A percentile compares a stretch with the other conserved stretches of the same genome.
phyloP scores from a whole-genome alignment of 129 eudicot genomes.

The sunflower (Helianthus annuus) region DNA sequence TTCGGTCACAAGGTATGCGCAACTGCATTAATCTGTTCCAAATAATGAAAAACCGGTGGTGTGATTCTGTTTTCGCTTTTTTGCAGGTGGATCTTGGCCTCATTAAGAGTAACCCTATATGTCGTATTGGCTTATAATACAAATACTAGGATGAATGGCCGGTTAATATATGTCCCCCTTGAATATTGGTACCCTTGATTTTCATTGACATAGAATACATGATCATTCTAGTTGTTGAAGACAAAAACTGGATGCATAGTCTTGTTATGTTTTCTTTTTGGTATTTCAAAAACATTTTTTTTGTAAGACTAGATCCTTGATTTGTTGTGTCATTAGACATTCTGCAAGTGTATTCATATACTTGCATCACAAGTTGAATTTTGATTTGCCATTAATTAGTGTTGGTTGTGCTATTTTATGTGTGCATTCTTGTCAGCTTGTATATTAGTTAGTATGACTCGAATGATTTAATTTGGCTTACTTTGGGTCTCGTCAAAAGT shows the following conservation, averaged over 20 bases:
- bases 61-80: slow-evolving; percentile 11
- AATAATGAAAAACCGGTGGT: not conserved
- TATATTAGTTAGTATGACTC: no score
- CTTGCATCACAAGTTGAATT: not conserved
- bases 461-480: no score
- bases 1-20: slow-evolving; percentile 93
- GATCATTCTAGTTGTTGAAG: slow-evolving; percentile 1
- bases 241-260: not conserved
- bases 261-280: slow-evolving; percentile 1
- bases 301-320: slow-evolving; percentile 15
- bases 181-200: not conserved
- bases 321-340: slow-evolving; percentile 1
- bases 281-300: not conserved
- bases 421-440: not conserved
- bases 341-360: not conserved
- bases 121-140: slow-evolving; percentile 61
- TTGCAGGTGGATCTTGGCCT: slow-evolving; percentile 88
- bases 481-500: no score
- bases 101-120: slow-evolving; percentile 77
- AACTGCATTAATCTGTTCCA: not conserved
- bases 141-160: not conserved
- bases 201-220: slow-evolving; percentile 27
- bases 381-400: not conserved
- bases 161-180: not conserved
- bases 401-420: not conserved